phyloP scores from a whole-genome alignment of 2,329 filamentous ascomycete genomes.

The Scytalidium sp. region DNA sequence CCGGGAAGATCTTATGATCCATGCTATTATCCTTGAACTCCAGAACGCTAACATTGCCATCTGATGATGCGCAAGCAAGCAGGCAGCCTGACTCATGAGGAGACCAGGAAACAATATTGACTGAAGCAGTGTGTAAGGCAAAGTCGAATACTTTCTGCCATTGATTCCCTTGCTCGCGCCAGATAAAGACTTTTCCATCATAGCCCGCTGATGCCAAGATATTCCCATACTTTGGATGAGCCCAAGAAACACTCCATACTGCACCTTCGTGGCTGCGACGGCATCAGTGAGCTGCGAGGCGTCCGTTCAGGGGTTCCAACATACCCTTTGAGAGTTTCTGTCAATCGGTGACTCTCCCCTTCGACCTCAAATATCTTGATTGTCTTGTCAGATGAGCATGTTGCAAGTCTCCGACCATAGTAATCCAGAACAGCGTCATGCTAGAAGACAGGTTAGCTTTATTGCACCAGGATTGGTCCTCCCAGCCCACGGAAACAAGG shows the following conservation, averaged over 20 bases:
- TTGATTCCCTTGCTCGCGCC: slow-evolving; percentile 75
- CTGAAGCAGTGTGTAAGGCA: slow-evolving; percentile 87
- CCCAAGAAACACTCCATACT: slow-evolving; percentile 98
- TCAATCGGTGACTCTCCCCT: slow-evolving; percentile 82
- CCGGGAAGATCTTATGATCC: slow-evolving; percentile 84
- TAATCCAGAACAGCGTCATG: slow-evolving; percentile 99
- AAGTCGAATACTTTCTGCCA: slow-evolving; percentile 93
- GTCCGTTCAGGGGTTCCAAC: slow-evolving; percentile 14
- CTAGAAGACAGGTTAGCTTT: slow-evolving; percentile 41
- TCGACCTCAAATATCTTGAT: slow-evolving; percentile 99
- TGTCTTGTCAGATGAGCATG: slow-evolving; percentile 95
- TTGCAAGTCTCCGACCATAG: slow-evolving; percentile 93
- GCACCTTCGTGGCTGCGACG: slow-evolving; percentile 81
- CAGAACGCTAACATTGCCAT: slow-evolving; percentile 89
- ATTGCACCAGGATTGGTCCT: not conserved
- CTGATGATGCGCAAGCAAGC: slow-evolving; percentile 89
- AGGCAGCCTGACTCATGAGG: slow-evolving; percentile 94
- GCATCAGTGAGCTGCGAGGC: slow-evolving; percentile 12
- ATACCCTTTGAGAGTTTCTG: slow-evolving; percentile 93
- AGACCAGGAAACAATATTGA: slow-evolving; percentile 97
- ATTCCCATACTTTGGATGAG: slow-evolving; percentile 97
- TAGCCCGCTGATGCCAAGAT: slow-evolving; percentile 95
- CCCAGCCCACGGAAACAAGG: not conserved
- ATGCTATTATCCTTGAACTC: slow-evolving; percentile 97
- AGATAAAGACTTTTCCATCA: slow-evolving; percentile 98